phyloP scores from a whole-genome alignment of 2,329 filamentous ascomycete genomes.

The Hypomyces rosellus region DNA sequence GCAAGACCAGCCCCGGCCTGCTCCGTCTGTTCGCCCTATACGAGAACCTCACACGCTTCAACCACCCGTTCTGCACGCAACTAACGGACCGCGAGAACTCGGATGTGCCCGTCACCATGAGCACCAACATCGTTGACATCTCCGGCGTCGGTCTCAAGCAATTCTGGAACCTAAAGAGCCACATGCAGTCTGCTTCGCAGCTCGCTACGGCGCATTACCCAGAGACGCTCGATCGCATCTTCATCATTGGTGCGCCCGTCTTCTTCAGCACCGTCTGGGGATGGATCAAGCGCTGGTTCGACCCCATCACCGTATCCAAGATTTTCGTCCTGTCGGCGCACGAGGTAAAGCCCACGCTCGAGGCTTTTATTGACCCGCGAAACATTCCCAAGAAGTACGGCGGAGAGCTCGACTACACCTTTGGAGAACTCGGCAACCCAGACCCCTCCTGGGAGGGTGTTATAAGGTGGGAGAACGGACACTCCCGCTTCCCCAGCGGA shows the following conservation, averaged over 20 bases:
- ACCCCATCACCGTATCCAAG: slow-evolving; percentile 89
- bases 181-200: slow-evolving; percentile 88
- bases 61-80: slow-evolving; percentile 76
- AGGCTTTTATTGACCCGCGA: slow-evolving; percentile 70
- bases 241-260: slow-evolving; percentile 77
- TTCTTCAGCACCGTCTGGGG: slow-evolving; percentile 94
- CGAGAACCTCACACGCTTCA: slow-evolving; percentile 84
- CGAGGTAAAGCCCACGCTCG: slow-evolving; percentile 71
- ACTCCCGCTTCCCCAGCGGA: slow-evolving; percentile 48
- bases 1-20: slow-evolving; percentile 66
- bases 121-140: slow-evolving; percentile 93
- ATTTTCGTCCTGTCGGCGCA: slow-evolving; percentile 78
- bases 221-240: slow-evolving; percentile 67
- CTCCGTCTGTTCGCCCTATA: slow-evolving; percentile 87
- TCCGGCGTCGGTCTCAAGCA: slow-evolving; percentile 81
- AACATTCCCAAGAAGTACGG: slow-evolving; percentile 90
- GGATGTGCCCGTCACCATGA: slow-evolving; percentile 82
- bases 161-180: slow-evolving; percentile 89
- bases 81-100: slow-evolving; percentile 64
- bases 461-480: slow-evolving; percentile 46
- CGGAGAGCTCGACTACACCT: slow-evolving; percentile 76
- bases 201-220: slow-evolving; percentile 92
- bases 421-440: slow-evolving; percentile 67
- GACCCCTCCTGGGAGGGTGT: slow-evolving; percentile 54
- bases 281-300: slow-evolving; percentile 94